These are phyloP conservation scores for Chytriomyces hyalinus DNA, from an alignment of 192 early-diverging fungal species.

Conservation along the genomic window DNA sequence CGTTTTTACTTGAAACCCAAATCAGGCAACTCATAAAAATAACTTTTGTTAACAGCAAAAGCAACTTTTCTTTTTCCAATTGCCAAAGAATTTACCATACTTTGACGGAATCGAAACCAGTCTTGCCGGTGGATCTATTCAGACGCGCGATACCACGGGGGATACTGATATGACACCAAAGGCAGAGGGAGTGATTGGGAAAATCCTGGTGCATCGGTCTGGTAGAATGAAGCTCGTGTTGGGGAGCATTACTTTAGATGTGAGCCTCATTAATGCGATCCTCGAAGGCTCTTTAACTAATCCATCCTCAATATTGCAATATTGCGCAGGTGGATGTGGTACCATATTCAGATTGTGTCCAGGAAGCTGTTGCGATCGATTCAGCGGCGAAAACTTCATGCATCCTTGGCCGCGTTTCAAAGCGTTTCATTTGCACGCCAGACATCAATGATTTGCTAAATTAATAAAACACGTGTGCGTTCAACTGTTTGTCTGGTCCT, in stretches of 20 bases:
- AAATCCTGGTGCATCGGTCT: constrained; percentile 23
- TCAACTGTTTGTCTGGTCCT: neutral
- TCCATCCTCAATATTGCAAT: neutral
- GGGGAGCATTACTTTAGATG: constrained; percentile 21
- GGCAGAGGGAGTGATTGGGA: constrained; percentile 22
- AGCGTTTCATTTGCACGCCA: constrained; percentile 30
- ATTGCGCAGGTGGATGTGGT: constrained; percentile 17
- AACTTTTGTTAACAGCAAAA: constrained; percentile 9
- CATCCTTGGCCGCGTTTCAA: constrained; percentile 13
- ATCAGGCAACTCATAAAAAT: neutral
- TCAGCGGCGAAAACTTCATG: constrained; percentile 8
- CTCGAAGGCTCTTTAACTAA: neutral
- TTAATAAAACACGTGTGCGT: neutral
- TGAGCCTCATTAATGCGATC: neutral
- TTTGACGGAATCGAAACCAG: constrained; percentile 18
- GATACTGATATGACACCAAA: constrained; percentile 5
- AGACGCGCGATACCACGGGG: neutral
- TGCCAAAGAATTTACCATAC: constrained; percentile 21
- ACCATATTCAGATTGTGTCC: constrained; percentile 23
- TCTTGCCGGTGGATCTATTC: neutral
- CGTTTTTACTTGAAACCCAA: neutral
- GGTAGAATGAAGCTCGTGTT: constrained; percentile 27
- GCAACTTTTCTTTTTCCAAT: constrained; percentile 30
- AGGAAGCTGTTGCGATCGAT: constrained; percentile 24
- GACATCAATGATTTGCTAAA: constrained; percentile 15